Evolutionary conservation across 164 flowering plant species (phyloP).

Genomic region (Macadamia tetraphylla): DNA sequence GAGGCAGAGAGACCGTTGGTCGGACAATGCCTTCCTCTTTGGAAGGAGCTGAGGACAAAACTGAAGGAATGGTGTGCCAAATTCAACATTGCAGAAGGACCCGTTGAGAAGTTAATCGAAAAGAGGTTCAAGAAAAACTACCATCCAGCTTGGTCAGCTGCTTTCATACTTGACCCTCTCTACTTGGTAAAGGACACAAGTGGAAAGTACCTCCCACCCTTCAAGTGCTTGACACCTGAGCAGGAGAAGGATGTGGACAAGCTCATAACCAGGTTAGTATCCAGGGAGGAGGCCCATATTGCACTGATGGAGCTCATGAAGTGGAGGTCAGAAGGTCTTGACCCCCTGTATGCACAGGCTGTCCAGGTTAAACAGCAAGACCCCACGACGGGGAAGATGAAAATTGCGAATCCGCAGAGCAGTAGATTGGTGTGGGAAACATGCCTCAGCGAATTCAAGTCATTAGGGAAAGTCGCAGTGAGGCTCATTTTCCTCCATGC

Average conservation of each 20-base stretch:
- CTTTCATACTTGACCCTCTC: slow-evolving; percentile 85
- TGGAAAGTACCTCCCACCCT: slow-evolving; percentile 95
- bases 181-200: slow-evolving; percentile 70
- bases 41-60: slow-evolving; percentile 75
- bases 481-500: slow-evolving; percentile 95
- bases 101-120: slow-evolving; percentile 65
- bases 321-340: slow-evolving; percentile 97
- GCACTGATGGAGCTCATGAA: slow-evolving; percentile 98
- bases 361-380: slow-evolving; percentile 90
- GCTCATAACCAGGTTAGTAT: slow-evolving; percentile 81
- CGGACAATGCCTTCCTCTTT: slow-evolving; percentile 83
- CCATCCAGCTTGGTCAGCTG: slow-evolving; percentile 99
- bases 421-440: slow-evolving; percentile 99
- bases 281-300: slow-evolving; percentile 90
- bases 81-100: slow-evolving; percentile 48
- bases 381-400: slow-evolving; percentile 84
- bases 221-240: slow-evolving; percentile 75
- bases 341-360: slow-evolving; percentile 91
- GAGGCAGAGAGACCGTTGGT: slow-evolving; percentile 80
- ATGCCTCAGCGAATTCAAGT: slow-evolving; percentile 73
- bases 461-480: slow-evolving; percentile 82
- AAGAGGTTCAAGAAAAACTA: slow-evolving; percentile 85
- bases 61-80: slow-evolving; percentile 81
- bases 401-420: slow-evolving; percentile 83
- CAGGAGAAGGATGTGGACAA: slow-evolving; percentile 96